These are phyloP conservation scores for Ligustrum vulgare DNA, from an alignment of 257 asterid genomes.

Conservation along the genomic window DNA sequence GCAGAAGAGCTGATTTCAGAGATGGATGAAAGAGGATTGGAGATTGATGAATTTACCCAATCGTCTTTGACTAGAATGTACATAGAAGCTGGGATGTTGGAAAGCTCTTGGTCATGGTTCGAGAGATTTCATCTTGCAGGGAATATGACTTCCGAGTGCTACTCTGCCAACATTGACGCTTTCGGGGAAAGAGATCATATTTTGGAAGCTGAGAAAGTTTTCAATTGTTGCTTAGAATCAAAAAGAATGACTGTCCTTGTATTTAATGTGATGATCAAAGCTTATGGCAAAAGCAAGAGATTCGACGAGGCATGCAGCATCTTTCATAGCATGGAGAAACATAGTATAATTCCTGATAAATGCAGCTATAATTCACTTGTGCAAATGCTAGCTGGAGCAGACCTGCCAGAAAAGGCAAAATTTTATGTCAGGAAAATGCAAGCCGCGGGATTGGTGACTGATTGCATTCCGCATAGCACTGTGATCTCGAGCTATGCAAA, in stretches of 20 bases:
- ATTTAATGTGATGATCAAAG: conserved; percentile 91
- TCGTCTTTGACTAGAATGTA: conserved; percentile 94
- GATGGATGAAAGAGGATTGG: conserved; percentile 70
- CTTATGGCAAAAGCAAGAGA: conserved; percentile 77
- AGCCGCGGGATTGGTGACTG: conserved; percentile 57
- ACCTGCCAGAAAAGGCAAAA: conserved; percentile 62
- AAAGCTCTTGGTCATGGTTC: conserved; percentile 75
- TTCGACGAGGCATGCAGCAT: conserved; percentile 68
- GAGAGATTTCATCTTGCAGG: conserved; percentile 73
- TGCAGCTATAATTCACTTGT: conserved; percentile 83
- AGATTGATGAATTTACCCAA: conserved; percentile 84
- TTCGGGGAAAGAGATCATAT: conserved; percentile 74
- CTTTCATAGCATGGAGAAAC: conserved; percentile 62
- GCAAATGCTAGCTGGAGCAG: conserved; percentile 79
- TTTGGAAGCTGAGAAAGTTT: conserved; percentile 58
- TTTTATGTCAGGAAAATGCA: conserved; percentile 71
- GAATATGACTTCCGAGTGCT: conserved; percentile 80
- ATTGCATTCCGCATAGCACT: conserved; percentile 76
- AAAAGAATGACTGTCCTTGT: conserved; percentile 53
- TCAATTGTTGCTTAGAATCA: conserved; percentile 49
- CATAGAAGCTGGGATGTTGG: conserved; percentile 70
- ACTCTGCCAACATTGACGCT: conserved; percentile 89
- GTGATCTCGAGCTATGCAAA: conserved; percentile 76
- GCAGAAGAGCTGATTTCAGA: conserved; percentile 70
- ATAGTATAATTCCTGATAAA: conserved; percentile 57